Evolutionary conservation across 495 filamentous ascomycete genomes (phyloP), one percentile per base, ranked within the genome.

Genomic region (Xylaria longipes): DNA sequence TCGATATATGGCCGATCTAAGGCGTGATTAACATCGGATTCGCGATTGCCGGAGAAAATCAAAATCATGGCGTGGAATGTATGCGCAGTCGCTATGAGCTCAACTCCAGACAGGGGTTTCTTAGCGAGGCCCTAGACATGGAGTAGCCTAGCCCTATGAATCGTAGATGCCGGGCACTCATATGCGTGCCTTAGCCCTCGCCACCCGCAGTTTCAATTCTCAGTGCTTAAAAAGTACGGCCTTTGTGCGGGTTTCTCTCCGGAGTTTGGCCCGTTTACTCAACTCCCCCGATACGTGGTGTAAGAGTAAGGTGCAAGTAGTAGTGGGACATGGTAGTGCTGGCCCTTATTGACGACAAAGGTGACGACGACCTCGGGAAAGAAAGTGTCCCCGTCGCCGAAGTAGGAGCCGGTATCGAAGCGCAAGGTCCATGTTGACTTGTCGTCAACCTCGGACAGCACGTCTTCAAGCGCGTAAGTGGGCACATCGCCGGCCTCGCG

Each of bases 261-360:
- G 22, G 5, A 22, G 37, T 22, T 43, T 27, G 29, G 11, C 22
- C 5, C 29, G 22, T 20, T 3, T 7, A 58, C 66, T 77, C 73
- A 91, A 69, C 86, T 89, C 41, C 96, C 96, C 75, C 96, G 85
- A 81, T 99, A 99, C 7, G 96, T 98, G 62, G 93, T 93, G 83
- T 97, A 99, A 77, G 91, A 94, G 84, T 91, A 98, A 54, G 95
- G 95, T 67, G 93, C 89, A 82, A 99, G 79, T 79, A 99, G 75
- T 78, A 99, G 83, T 33, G 96, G 96, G 5, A 99, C 92, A 88
- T 99, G 96, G 76, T 94, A 98, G 82, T 97, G 92, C 83, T 92
- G 87, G 15, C 84, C 89, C 61, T 87, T 85, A 72, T 88, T 86
- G 3, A 95, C 94, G 56, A 87, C 88, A 80, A 99, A 97, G 65